Conservation (phyloP, 176 grass and related monocot species). For the Thinopyrum elongatum region DNA sequence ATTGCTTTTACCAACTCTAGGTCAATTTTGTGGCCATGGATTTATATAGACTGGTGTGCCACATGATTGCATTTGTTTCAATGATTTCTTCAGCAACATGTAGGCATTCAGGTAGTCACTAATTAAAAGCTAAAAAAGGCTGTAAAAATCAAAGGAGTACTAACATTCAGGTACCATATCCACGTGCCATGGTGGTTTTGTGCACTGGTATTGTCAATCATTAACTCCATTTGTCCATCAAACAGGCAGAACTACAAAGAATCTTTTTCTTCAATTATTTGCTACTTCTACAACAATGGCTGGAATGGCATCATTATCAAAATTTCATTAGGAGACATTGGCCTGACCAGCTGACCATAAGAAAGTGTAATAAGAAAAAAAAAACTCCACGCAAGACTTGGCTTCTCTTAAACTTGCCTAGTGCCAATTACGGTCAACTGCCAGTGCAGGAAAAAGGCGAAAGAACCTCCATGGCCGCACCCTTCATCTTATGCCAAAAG, state of each 20-base stretch:
- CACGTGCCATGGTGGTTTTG: not conserved
- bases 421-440: not conserved
- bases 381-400: not conserved
- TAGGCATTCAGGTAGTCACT: not conserved
- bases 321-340: not conserved
- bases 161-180: no score
- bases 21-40: not conserved
- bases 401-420: not conserved
- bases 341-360: not conserved
- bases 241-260: not conserved
- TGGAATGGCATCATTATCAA: not conserved
- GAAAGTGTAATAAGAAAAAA: not conserved
- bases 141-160: no score
- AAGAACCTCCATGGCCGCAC: not conserved
- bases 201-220: no score
- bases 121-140: not conserved
- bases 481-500: not conserved
- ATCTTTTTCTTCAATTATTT: not conserved
- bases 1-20: not conserved
- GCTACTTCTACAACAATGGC: not conserved
- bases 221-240: no score
- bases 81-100: not conserved
- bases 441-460: not conserved
- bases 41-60: not conserved
- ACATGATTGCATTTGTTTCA: not conserved